Base-by-base conservation (phyloP, 805 yeast species). In the Candida gorgasii region DNA sequence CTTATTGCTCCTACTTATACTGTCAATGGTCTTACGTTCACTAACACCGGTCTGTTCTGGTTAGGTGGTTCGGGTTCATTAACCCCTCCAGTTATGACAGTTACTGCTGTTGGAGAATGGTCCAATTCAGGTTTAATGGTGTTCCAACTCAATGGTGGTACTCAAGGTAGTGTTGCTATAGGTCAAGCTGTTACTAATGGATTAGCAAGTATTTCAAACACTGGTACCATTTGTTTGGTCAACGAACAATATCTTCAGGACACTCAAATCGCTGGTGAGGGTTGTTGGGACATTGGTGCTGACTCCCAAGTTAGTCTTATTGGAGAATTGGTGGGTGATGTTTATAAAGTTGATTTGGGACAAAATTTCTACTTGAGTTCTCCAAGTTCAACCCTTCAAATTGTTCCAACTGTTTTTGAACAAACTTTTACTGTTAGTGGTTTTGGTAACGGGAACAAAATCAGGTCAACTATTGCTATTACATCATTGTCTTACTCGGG, bases 151-250 rank as follows among this genome's bases (percentile, higher is more conserved):
- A 42, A 37, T 16, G 15, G 19, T 2, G 43, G 49, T 33, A 19
- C 47, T 19, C 22, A 16, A 24, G 55, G 54, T 16, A 23, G 41
- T 16, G 61, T 55, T 12, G 22, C 39, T 8, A 50, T 58, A 23
- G 51, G 51, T 7, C 35, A 24, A 8, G n/a, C 26, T 28, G 23
- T 34, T 28, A 14, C 43, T 16, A 30, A 29, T 4, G 36, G 36
- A 9, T 30, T 24, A n/a, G 31, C 27, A n/a, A 13, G 11, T 15
- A 49, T 47, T 18, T 39, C 42, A 3, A 60, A 60, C 36, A 22
- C 48, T 29, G 65, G 65, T 39, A 49, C 49, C 18, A 55, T 60
- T 37, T 62, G 67, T 50, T 53, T 63, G 32, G 24, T 44, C 38
- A 60, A 56, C 31, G 45, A 51, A 22, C 37, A 38, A 2, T 62